Conservation (phyloP, 257 asterid species). For the Striga asiatica region DNA sequence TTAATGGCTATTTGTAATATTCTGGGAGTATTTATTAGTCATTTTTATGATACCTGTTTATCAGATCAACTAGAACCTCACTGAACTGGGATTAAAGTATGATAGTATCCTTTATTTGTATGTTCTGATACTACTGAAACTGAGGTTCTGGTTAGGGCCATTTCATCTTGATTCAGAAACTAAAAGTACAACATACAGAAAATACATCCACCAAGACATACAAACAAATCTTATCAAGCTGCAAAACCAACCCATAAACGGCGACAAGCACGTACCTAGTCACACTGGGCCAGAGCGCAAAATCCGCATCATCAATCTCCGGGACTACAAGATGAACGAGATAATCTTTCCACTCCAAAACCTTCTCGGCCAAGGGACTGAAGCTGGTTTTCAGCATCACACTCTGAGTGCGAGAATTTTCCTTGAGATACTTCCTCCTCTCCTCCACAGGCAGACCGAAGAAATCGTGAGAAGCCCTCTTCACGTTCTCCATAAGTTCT, state of each 20-base stretch:
- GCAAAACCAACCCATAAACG: not conserved
- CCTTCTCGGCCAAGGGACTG: constrained; percentile 29
- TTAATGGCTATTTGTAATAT: too few species aligned
- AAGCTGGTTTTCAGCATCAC: constrained; percentile 40
- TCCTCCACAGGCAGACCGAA: constrained; percentile 42
- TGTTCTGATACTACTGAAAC: too few species aligned
- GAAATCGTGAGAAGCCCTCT: constrained; percentile 28
- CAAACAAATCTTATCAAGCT: too few species aligned
- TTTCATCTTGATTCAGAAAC: too few species aligned
- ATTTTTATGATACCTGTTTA: too few species aligned
- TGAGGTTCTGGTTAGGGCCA: too few species aligned
- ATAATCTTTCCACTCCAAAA: constrained; percentile 51
- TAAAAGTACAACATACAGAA: too few species aligned
- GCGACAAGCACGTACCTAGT: constrained; percentile 21
- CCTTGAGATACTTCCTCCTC: constrained; percentile 36
- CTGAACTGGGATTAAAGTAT: too few species aligned
- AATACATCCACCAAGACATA: too few species aligned
- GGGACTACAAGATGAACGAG: constrained; percentile 29
- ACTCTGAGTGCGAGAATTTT: constrained; percentile 30
- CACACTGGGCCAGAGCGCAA: constrained; percentile 29
- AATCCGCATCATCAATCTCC: constrained; percentile 6
- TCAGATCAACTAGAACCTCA: too few species aligned
- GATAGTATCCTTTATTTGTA: too few species aligned
- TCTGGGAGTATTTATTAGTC: too few species aligned
- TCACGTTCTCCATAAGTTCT: constrained; percentile 34